Evolutionary conservation across 2,329 filamentous ascomycete genomes (phyloP).

Genomic region (Cladorrhinum sp.): DNA sequence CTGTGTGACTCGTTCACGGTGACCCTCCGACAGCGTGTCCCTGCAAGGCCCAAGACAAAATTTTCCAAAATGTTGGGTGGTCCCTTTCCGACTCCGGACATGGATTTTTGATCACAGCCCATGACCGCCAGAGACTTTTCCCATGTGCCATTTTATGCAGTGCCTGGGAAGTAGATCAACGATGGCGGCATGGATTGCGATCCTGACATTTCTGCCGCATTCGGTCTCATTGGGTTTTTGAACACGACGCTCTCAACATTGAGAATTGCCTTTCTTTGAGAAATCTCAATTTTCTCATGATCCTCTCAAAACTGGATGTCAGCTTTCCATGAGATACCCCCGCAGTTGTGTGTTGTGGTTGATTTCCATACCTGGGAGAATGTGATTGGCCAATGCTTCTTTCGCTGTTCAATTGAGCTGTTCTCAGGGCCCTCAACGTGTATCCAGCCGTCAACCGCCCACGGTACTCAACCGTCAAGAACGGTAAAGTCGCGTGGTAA

Average conservation of each 20-base stretch:
- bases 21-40: background rate
- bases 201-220: background rate
- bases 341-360: background rate
- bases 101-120: background rate
- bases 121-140: background rate
- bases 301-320: background rate
- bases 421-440: background rate
- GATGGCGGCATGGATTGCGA: background rate
- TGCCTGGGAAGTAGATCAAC: background rate
- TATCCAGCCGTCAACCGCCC: background rate
- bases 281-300: background rate
- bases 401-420: background rate
- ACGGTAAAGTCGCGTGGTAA: background rate
- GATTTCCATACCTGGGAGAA: background rate
- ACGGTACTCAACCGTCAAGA: background rate
- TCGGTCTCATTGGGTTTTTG: background rate
- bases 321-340: background rate
- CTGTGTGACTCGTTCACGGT: background rate
- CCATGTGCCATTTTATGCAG: background rate
- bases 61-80: slow-evolving; percentile 13
- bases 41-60: slow-evolving; percentile 18
- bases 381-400: slow-evolving; percentile 2
- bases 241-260: background rate
- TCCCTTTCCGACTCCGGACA: slow-evolving; percentile 19
- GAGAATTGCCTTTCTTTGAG: background rate